Conservation (phyloP, 2,329 filamentous ascomycete genomes). For the Aphanocladium album region DNA sequence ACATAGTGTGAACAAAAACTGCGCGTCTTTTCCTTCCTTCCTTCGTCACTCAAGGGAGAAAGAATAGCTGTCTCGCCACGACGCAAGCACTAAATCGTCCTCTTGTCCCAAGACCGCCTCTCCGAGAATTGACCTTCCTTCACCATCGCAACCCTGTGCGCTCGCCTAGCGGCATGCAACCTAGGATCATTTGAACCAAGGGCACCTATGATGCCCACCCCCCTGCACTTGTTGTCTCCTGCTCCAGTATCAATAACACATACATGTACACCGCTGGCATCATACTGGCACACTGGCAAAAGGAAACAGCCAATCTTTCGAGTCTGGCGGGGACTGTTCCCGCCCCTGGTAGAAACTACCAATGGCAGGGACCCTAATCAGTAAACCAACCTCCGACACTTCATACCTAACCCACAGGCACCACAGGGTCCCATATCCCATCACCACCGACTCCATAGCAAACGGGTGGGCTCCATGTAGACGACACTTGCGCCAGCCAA, state of each 20-base stretch:
- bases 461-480: conserved; percentile 2
- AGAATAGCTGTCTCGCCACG: not conserved
- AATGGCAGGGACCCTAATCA: conserved; percentile 3
- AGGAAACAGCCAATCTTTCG: not conserved
- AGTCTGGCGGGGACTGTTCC: not conserved
- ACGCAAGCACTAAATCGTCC: not conserved
- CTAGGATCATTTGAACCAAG: not conserved
- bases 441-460: not conserved
- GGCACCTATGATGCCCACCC: not conserved
- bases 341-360: not conserved
- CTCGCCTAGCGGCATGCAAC: not conserved
- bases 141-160: not conserved
- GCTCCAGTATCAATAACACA: not conserved
- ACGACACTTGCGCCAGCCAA: not conserved
- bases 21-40: not conserved
- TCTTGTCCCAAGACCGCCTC: not conserved
- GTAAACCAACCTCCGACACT: not conserved
- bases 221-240: not conserved
- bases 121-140: not conserved
- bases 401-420: not conserved
- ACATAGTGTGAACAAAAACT: not conserved
- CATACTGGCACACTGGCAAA: not conserved
- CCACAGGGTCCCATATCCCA: not conserved
- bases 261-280: not conserved
- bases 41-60: no score